Evolutionary conservation across 352 stramenopile species (phyloP), one percentile per base, ranked within the genome.

Genomic region (Pythium periplocum): DNA sequence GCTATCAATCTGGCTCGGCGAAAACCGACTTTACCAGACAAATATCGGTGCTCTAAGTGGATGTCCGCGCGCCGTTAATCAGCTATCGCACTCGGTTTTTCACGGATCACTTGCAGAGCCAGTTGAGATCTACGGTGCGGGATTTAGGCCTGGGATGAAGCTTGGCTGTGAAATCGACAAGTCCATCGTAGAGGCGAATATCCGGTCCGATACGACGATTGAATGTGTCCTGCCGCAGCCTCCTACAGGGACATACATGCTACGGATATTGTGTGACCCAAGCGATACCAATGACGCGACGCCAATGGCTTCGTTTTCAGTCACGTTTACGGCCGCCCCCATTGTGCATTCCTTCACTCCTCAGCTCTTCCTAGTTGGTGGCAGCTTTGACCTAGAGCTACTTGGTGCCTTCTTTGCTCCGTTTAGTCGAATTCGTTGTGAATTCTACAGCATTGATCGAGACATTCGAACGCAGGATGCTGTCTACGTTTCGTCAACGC

Each of bases 371-470:
- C 54, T 51, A 11, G 32, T 61, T 10, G 34, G 46, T 39, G 17
- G 36, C 4, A 42, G 32, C 30, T 57, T 43, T n/a, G 7, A 33
- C 1, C 33, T 68, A n/a, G 55, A 68, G 8, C 30, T 68, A 4
- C 55, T 56, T 38, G 61, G 61, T 4, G 41, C 39, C 10, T 47
- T 38, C 26, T 63, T 68, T 53, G 54, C 61, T 4, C 50, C 61
- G 1, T 11, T n/a, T 26, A 32, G 17, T 33, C 34, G 9, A 34
- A 43, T 68, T 17, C 36, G 8, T 1, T 68, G 61, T 49, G 50
- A 57, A 10, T 68, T 26, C 17, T 26, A 26, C 17, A 26, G 17
- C 17, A 26, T 68, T 50, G 54, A 47, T 2, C n/a, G 48, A 12
- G 37, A 30, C 30, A 30, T 53, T 11, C 10, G 3, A 2, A 7